Conservation (phyloP, 2,329 filamentous ascomycete species). For the Amauroascus verrucosus region DNA sequence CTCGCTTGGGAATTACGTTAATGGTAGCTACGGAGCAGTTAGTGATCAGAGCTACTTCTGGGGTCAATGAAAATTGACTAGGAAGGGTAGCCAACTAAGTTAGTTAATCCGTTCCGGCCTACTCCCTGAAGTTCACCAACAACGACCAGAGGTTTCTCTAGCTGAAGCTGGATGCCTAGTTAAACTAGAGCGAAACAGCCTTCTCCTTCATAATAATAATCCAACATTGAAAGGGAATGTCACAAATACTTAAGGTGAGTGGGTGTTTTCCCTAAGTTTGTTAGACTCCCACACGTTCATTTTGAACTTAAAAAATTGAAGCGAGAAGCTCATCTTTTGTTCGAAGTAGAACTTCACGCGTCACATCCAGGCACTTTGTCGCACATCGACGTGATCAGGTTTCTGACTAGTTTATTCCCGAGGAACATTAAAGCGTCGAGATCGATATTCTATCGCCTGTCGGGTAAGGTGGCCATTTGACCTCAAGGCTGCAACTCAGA, state of each 20-base stretch:
- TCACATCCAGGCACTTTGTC: neutral
- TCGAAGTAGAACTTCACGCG: neutral
- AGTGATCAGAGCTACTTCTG: neutral
- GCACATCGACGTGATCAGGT: neutral
- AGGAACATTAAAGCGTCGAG: neutral
- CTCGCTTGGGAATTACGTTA: no score
- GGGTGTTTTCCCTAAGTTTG: neutral
- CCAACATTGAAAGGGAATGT: neutral
- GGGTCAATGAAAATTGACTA: neutral
- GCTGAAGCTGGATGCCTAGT: neutral
- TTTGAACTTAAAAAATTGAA: neutral
- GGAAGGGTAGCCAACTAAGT: neutral
- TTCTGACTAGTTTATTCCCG: neutral
- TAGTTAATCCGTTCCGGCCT: neutral
- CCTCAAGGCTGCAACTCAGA: neutral
- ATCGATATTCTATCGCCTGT: neutral
- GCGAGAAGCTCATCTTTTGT: neutral
- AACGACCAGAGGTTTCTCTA: neutral
- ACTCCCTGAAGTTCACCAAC: neutral
- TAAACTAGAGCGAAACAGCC: neutral
- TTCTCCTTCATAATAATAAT: neutral
- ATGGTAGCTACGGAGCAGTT: no score
- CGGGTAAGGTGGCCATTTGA: neutral
- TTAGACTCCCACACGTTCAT: neutral
- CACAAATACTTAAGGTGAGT: neutral